Percentiles rank a stretch among this genome's conserved stretches.
phyloP scores from a whole-genome alignment of 805 yeast species.

The Lachancea cidri region DNA sequence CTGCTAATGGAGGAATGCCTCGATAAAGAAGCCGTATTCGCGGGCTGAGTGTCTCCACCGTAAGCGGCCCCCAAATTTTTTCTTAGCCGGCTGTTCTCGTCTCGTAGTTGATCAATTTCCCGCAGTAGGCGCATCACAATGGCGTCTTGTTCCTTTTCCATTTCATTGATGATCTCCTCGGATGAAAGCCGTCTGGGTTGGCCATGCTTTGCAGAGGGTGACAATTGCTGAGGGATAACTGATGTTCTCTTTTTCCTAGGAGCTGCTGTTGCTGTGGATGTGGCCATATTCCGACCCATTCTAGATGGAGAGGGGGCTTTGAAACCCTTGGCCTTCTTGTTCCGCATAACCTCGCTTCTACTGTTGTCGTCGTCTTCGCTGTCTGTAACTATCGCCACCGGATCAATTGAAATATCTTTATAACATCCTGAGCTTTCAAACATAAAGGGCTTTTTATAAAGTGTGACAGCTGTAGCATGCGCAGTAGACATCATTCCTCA shows the following conservation, averaged over 20 bases:
- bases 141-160: conserved; percentile 65
- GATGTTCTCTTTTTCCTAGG: not conserved
- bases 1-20: conserved; percentile 8
- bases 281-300: not conserved
- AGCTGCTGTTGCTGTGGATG: not conserved
- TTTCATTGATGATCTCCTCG: conserved; percentile 49
- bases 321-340: conserved; percentile 4
- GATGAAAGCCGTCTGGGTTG: conserved; percentile 18
- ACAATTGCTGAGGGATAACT: not conserved
- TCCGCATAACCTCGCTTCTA: not conserved
- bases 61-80: conserved; percentile 15
- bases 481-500: not conserved
- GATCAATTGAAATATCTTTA: not conserved
- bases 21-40: conserved; percentile 2
- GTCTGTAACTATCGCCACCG: conserved; percentile 6
- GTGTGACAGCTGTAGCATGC: conserved; percentile 2
- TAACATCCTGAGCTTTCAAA: not conserved
- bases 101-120: conserved; percentile 44
- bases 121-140: conserved; percentile 50
- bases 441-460: conserved; percentile 4
- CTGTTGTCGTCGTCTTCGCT: conserved; percentile 6
- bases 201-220: not conserved
- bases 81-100: conserved; percentile 41
- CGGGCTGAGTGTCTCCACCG: conserved; percentile 8
- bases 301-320: conserved; percentile 9